These are phyloP conservation scores for Dictyostelium firmibasis DNA, from an alignment of 78 protist species.

Conservation along the genomic window DNA sequence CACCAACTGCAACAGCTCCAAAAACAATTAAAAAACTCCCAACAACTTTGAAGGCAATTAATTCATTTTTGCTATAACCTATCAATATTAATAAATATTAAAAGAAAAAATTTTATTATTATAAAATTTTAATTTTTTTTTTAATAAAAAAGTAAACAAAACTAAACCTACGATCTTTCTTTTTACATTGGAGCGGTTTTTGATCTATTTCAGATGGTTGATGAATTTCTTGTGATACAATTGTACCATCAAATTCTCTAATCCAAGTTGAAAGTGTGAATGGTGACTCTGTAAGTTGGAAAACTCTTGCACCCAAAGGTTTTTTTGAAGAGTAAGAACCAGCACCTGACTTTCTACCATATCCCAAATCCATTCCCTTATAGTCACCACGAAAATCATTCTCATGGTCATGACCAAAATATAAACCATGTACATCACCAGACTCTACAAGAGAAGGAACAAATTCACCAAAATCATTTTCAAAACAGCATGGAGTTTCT, in stretches of 20 bases:
- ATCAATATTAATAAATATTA: too few species aligned
- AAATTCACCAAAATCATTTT: neutral
- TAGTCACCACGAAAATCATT: conserved; percentile 37
- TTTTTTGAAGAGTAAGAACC: conserved; percentile 6
- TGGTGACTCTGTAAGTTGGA: neutral
- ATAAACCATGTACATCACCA: conserved; percentile 27
- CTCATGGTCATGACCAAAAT: conserved; percentile 59
- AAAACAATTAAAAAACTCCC: neutral
- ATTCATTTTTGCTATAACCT: neutral
- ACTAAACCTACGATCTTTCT: neutral
- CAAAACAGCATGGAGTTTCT: conserved; percentile 18
- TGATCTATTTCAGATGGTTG: neutral
- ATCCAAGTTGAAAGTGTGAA: conserved; percentile 25
- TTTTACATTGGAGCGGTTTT: neutral
- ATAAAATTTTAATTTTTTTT: too few species aligned
- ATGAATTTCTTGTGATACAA: neutral
- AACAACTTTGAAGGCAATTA: neutral
- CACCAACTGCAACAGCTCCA: neutral
- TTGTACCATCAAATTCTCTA: neutral
- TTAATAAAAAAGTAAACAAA: too few species aligned
- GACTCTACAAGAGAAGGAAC: neutral
- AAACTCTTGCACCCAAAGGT: conserved; percentile 24
- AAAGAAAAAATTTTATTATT: too few species aligned
- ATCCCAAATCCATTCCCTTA: conserved; percentile 40
- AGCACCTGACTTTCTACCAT: conserved; percentile 49